Evolutionary conservation across 1,139 yeast species (phyloP), one percentile per base, ranked within the genome.

Genomic region (Yamadazyma buinensis): DNA sequence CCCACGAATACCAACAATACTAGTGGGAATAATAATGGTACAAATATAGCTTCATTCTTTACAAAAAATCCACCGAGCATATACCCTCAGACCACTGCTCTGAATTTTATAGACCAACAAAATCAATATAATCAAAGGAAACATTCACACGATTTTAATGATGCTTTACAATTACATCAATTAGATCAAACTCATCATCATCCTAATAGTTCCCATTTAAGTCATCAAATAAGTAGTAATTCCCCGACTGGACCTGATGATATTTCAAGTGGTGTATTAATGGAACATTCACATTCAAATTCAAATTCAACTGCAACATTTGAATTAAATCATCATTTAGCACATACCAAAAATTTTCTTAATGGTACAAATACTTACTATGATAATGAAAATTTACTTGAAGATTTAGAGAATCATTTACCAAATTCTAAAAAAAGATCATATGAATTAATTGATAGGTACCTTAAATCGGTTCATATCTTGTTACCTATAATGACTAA

Each of bases 401-500:
- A 53, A 17, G 70, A 64, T 31, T 51, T 68, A 27, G 41, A 57
- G 20, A 55, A 52, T 17, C 60, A 59, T 40, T 43, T 67, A 12
- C 73, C 73, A 1, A 45, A 48, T 4, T 44, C 72, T 2, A 63
- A 58, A 34, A 72, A 67, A 38, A 61, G 79, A 38, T 74, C 79
- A 0, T 66, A 60, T 42, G 77, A 74, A 39, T 53, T 77, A 29
- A 58, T 75, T 5, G 63, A 65, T 28, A 59, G 76, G 17, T 77
- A 72, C 43, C 52, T 70, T 15, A 66, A 63, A 33, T 72, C 78
- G 2, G 76, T 77, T 18, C 80, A 76, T 46, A 69, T 77, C 5
- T 52, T 77, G 13, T 49, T 77, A 15, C 84, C 84, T 0, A 55
- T 77, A 3, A 44, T 77, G 34, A 58, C 64, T 20, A 67, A 65